Evolutionary conservation across 2,329 filamentous ascomycete species (phyloP), one percentile per base, ranked within the genome.

Genomic region (Botryotinia convoluta): DNA sequence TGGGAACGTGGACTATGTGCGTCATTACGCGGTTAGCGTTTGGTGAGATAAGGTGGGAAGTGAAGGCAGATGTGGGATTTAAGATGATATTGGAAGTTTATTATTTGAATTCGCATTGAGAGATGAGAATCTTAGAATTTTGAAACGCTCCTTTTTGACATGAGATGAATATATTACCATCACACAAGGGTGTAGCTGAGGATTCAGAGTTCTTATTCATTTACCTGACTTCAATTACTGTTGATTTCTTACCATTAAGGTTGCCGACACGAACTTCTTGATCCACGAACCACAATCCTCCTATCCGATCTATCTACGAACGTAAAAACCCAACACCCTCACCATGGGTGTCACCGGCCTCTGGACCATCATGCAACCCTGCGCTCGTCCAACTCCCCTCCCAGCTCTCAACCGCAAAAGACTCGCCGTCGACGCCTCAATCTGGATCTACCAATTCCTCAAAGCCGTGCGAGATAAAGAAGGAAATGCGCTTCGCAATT

Each of bases 391-490:
- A 32, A 97, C 97, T 76, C 98, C 97, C 83, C 92, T 99, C 79
- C 95, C 97, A 79, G 97, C 95, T 22, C 90, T 99, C 74, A 98
- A 98, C 82, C 93, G 93, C 78, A 98, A 97, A 84, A 94, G 96
- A 26, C 92, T 99, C 68, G 97, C 96, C 64, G 94, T 99, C 77
- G 96, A 99, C 84, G 96, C 97, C 74, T 98, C 95, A 20, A 99
- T 99, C 81, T 99, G 96, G 96, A 98, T 99, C 79, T 99, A 99
- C 86, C 96, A 99, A 81, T 99, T 99, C 80, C 90, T 99, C 79
- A 99, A 99, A 85, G 96, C 97, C 16, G 96, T 99, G 18, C 95
- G 96, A 79, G 96, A 99, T 84, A 98, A 98, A 80, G 96, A 99
- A 83, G 96, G 96, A 71, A 97, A 99, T 81, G 96, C 96, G 1